phyloP scores from a whole-genome alignment of 257 asterid genomes.

The Solanum chiquidenum region DNA sequence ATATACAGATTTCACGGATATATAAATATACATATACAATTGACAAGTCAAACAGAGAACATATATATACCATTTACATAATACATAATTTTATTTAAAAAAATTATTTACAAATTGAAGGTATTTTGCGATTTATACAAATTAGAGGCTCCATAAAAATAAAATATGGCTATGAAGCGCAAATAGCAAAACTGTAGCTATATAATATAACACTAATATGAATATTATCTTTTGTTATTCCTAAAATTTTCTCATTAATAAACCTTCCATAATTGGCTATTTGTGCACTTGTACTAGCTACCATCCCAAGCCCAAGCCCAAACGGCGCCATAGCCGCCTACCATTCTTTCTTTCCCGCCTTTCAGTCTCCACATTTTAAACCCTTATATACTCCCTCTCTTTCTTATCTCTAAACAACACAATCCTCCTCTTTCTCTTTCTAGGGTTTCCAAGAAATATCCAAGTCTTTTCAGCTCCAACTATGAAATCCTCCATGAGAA shows the following conservation, averaged over 20 bases:
- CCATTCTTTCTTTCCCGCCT: conserved; percentile 54
- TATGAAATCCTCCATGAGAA: conserved; percentile 8
- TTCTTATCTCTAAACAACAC: not conserved
- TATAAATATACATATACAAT: too few relatives aligned
- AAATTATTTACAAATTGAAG: too few relatives aligned
- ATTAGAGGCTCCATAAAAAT: too few relatives aligned
- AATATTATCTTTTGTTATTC: too few relatives aligned
- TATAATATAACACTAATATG: too few relatives aligned
- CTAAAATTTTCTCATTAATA: not conserved
- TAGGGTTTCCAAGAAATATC: conserved; percentile 21
- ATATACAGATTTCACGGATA: too few relatives aligned
- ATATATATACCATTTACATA: too few relatives aligned
- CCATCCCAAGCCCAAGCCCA: not conserved
- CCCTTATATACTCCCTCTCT: conserved; percentile 4
- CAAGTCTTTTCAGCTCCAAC: not conserved
- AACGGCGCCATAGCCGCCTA: conserved; percentile 13
- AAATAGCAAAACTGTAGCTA: too few relatives aligned
- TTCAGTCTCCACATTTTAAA: conserved; percentile 25
- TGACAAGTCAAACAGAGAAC: too few relatives aligned
- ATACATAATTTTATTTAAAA: too few relatives aligned
- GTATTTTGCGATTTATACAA: too few relatives aligned
- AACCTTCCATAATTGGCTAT: not conserved
- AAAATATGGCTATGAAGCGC: too few relatives aligned
- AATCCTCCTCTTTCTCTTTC: conserved; percentile 1
- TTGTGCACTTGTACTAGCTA: not conserved